phyloP scores from a whole-genome alignment of 352 stramenopile species.

The Pythium inflatum region DNA sequence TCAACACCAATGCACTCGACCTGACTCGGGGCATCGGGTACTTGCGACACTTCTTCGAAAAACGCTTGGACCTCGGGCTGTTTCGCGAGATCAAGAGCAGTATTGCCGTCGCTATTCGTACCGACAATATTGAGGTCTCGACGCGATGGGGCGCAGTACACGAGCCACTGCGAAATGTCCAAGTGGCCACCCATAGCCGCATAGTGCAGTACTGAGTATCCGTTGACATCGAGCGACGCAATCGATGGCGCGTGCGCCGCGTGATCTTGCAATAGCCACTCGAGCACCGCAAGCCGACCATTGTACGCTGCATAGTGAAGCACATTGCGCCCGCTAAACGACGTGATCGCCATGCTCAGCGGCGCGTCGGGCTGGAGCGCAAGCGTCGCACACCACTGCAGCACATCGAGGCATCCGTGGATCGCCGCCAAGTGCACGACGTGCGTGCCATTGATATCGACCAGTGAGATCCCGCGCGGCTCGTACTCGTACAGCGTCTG shows the following conservation, averaged over 20 bases:
- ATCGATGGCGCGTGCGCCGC: conserved; percentile 38
- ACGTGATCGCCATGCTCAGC: conserved; percentile 49
- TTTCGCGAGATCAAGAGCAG: conserved; percentile 50
- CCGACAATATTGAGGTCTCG: conserved; percentile 49
- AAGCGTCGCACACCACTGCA: conserved; percentile 55
- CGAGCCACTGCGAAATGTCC: conserved; percentile 64
- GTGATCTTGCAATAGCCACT: conserved; percentile 46
- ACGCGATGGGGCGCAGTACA: conserved; percentile 45
- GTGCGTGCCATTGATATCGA: conserved; percentile 66
- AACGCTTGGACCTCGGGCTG: conserved; percentile 46
- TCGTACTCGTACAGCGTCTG: conserved; percentile 62
- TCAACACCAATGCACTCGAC: conserved; percentile 61
- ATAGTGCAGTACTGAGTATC: conserved; percentile 71
- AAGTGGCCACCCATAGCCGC: conserved; percentile 62
- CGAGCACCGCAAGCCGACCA: conserved; percentile 45
- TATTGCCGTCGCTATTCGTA: conserved; percentile 49
- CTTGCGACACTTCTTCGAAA: conserved; percentile 41
- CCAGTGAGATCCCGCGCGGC: conserved; percentile 41
- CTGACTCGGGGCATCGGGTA: conserved; percentile 37
- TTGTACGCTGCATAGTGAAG: conserved; percentile 80
- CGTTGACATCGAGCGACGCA: conserved; percentile 50
- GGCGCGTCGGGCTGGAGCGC: conserved; percentile 15
- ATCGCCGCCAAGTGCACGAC: conserved; percentile 71
- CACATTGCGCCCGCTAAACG: conserved; percentile 63
- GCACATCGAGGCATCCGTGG: conserved; percentile 59